Conservation (phyloP, 192 early-diverging fungal species). For the Chytriomyces confervae region DNA sequence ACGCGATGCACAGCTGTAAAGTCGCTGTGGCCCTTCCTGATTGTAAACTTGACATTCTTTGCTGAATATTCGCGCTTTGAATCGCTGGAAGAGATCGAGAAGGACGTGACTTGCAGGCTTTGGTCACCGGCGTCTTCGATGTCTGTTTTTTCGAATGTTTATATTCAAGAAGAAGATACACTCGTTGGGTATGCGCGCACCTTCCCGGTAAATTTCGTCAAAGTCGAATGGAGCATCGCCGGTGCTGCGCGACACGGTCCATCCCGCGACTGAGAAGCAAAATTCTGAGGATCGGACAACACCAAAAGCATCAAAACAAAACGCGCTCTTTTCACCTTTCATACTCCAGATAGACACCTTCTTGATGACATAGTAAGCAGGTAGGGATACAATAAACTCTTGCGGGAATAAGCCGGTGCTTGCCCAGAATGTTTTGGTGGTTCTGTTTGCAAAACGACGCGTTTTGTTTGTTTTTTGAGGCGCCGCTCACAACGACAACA, state of each 20-base stretch:
- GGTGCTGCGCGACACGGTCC: constrained; percentile 17
- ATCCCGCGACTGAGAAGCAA: constrained; percentile 28
- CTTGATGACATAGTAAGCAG: constrained; percentile 14
- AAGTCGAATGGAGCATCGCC: constrained; percentile 30
- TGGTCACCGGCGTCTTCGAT: constrained; percentile 31
- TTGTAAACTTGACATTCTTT: constrained; percentile 22
- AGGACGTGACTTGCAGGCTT: constrained; percentile 31
- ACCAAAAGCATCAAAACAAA: constrained; percentile 3
- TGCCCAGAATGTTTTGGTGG: constrained; percentile 27
- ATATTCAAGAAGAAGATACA: background rate
- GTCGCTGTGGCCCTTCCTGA: constrained; percentile 22
- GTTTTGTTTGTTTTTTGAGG: background rate
- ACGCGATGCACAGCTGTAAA: constrained; percentile 27
- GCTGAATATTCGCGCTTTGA: constrained; percentile 3
- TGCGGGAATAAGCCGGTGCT: constrained; percentile 27
- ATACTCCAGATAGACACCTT: constrained; percentile 38
- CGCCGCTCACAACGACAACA: background rate
- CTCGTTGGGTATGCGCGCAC: background rate
- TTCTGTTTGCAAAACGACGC: background rate
- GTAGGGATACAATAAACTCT: constrained; percentile 25
- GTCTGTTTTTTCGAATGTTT: constrained; percentile 11
- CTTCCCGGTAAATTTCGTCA: constrained; percentile 33
- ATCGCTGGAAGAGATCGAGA: constrained; percentile 14
- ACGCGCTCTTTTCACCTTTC: constrained; percentile 23
- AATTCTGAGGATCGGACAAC: too few species aligned